These are phyloP conservation scores for Viridothelium virens DNA, from an alignment of 495 filamentous ascomycete species.

Conservation along the genomic window DNA sequence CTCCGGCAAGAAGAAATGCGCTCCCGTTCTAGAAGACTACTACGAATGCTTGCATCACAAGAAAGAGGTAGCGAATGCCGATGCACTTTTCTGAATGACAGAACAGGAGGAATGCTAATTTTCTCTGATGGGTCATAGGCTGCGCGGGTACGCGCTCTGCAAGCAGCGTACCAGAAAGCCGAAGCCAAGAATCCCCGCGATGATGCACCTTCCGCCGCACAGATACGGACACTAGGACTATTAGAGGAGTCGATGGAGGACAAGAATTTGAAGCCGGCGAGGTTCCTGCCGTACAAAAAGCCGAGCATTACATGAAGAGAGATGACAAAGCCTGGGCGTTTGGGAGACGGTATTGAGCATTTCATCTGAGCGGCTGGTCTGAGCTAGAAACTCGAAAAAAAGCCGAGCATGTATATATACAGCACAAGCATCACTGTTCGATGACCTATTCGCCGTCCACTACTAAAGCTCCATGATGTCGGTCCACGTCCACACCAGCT, in stretches of 20 bases:
- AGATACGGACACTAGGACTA: conserved; percentile 77
- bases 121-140: conserved; percentile 43
- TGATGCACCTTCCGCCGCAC: conserved; percentile 61
- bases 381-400: too few relatives aligned
- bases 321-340: too few relatives aligned
- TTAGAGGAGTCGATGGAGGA: conserved; percentile 69
- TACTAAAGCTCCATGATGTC: too few relatives aligned
- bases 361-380: too few relatives aligned
- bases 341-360: too few relatives aligned
- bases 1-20: conserved; percentile 80
- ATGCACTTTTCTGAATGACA: neutral
- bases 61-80: conserved; percentile 68
- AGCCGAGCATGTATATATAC: too few relatives aligned
- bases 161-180: conserved; percentile 79
- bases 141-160: conserved; percentile 66
- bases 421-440: too few relatives aligned
- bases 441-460: too few relatives aligned
- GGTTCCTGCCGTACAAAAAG: conserved; percentile 26
- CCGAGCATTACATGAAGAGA: neutral
- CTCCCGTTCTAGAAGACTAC: conserved; percentile 87
- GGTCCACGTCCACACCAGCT: too few relatives aligned
- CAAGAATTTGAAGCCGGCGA: conserved; percentile 44
- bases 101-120: conserved; percentile 2
- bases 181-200: conserved; percentile 69
- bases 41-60: conserved; percentile 97